Evolutionary conservation across 306 rosid species (phyloP), one percentile per base, ranked within the genome.

Genomic region (Cicer chorassanicum): DNA sequence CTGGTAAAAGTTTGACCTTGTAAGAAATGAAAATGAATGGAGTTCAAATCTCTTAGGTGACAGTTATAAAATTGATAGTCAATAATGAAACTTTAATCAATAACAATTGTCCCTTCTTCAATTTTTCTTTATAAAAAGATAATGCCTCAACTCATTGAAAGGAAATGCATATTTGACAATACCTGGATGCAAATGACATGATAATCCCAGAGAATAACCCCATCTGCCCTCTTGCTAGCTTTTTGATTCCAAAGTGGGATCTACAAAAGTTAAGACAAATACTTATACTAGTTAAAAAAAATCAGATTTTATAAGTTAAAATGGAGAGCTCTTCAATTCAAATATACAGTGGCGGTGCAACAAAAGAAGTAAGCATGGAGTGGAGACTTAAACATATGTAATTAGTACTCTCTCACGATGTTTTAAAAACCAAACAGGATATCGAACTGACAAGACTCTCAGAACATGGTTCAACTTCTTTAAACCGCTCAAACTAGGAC

Each of bases 141-240:
- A 29, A 29, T 12, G 14, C 15, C 65, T 34, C 62, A 29, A 80
- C 42, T 34, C 14, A 78, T 48, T 63, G 68, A 78, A 59, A 72
- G 43, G 21, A 55, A 68, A 69, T 61, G 50, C 43, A 51, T 29
- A 62, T 76, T 38, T 48, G 62, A 39, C 29, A 13, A 79, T 72
- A 89, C 97, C 97, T 89, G 96, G 65, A 89, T 19, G 78, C 97
- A 91, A 80, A 93, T 86, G 45, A 84, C 97, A 83, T 91, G 98
- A 76, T 93, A 91, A 80, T 93, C 98, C 98, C 97, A 93, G 13
- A 91, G 84, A 86, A 91, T 75, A 68, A 87, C 44, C 67, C 97
- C 97, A 64, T 89, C 97, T 9, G 89, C 93, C 74, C 96, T 78
- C 11, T 76, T 64, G 80, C 97, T 89, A 49, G 96, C 90, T 81